A percentile compares a stretch with the other conserved stretches of the same genome.
Evolutionary conservation across 2,329 filamentous ascomycete genomes (phyloP).

Genomic region (Geosmithia putterillii): DNA sequence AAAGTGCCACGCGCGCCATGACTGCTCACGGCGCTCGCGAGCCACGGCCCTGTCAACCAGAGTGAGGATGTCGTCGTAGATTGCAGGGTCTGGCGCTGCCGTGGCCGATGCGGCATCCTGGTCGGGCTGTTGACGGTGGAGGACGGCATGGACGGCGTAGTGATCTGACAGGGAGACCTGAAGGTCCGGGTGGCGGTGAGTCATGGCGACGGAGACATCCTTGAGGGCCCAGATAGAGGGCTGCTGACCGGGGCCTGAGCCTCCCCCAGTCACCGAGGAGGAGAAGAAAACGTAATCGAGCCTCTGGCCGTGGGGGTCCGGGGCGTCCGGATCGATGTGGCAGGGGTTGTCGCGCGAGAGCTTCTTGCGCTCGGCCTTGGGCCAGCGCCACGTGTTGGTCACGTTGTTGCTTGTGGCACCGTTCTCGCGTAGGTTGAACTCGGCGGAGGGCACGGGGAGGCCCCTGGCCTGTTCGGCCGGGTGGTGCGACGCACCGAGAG

Average conservation of each 20-base stretch:
- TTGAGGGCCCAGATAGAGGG: slow-evolving; percentile 67
- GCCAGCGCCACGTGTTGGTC: slow-evolving; percentile 92
- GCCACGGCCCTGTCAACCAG: slow-evolving; percentile 55
- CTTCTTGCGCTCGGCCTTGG: slow-evolving; percentile 53
- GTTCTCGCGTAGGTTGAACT: slow-evolving; percentile 67
- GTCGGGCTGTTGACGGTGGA: slow-evolving; percentile 23
- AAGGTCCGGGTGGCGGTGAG: slow-evolving; percentile 65
- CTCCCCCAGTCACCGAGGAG: too few species aligned
- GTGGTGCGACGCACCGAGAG: slow-evolving; percentile 61
- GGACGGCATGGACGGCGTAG: slow-evolving; percentile 77
- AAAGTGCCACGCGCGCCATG: slow-evolving; percentile 65
- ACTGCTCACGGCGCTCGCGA: slow-evolving; percentile 62
- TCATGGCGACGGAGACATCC: slow-evolving; percentile 64
- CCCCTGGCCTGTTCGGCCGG: slow-evolving; percentile 50
- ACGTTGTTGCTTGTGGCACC: slow-evolving; percentile 78
- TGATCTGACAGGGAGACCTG: slow-evolving; percentile 88
- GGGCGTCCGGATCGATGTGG: slow-evolving; percentile 47
- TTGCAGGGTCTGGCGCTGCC: too few species aligned
- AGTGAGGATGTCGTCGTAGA: slow-evolving; percentile 55
- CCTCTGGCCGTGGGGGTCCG: slow-evolving; percentile 68
- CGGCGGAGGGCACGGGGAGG: slow-evolving; percentile 58
- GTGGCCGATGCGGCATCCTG: slow-evolving; percentile 5
- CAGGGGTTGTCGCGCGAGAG: slow-evolving; percentile 47
- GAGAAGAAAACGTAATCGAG: slow-evolving; percentile 98
- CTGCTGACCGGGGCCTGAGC: not conserved